Evolutionary conservation across 2,329 filamentous ascomycete species (phyloP), one percentile per base, ranked within the genome.

Genomic region (Aphanocladium album): DNA sequence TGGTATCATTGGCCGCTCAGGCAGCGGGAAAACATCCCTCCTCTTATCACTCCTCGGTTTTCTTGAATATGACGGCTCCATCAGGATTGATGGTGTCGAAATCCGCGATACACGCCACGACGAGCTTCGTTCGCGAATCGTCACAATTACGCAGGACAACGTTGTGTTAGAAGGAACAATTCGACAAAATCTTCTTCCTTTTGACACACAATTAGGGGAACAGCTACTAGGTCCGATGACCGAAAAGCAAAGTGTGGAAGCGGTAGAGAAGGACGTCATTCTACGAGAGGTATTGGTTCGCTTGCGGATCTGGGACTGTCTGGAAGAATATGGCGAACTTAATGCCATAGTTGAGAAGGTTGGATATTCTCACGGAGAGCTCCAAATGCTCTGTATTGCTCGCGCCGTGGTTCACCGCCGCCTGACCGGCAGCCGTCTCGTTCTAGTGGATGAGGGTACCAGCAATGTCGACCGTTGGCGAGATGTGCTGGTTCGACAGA

Each of bases 61-160:
- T 16, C 33, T 57, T 27, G 27, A 39, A 6, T 57, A 57, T 23
- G 23, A 37, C 12, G 55, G 55, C 12, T 35, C 37, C 3, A 43
- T 57, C 55, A 41, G 17, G 21, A 57, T 57, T 23, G 55, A 57
- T 30, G 55, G 55, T 21, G 45, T 57, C n/a, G 55, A 57, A 12
- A 49, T 57, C 45, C 19, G 27, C 14, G 55, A 39, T 8, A 19
- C 45, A 25, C 30, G 17, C 7, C 46, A 30, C 21, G 30, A 57
- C n/a, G 45, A 39, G 43, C 33, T 57, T 14, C 55, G 55, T 19
- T 37, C 55, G 16, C 55, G 55, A 14, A 57, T 57, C 9, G 41
- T 49, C 17, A 57, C 55, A 5, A 57, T 50, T 25, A 9, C 55
- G 21, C 55, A 57, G 21, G 55, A 57, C 8, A 46, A 23, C 6